Evolutionary conservation across 192 early-diverging fungal species (phyloP).

Genomic region (Backusella psychrophila): DNA sequence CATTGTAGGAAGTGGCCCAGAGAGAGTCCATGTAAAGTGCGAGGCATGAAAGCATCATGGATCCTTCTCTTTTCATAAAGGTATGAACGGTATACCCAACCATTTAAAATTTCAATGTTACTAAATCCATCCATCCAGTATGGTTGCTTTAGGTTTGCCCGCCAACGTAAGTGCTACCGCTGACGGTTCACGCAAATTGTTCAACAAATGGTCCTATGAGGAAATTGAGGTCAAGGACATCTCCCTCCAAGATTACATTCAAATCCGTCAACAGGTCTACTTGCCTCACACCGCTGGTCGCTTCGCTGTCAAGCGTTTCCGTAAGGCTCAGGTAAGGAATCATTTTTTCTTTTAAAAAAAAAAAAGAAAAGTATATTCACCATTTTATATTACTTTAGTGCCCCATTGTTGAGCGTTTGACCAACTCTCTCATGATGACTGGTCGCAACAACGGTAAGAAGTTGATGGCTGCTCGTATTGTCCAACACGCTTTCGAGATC

Average conservation of each 20-base stretch:
- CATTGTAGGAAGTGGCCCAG: not conserved
- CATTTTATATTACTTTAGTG: conserved; percentile 50
- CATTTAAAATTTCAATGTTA: not conserved
- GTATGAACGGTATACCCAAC: not conserved
- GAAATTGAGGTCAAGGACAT: conserved; percentile 91
- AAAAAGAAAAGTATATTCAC: not conserved
- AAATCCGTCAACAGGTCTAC: conserved; percentile 91
- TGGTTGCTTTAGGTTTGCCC: conserved; percentile 57
- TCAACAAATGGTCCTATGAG: conserved; percentile 90
- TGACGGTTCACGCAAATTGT: conserved; percentile 58
- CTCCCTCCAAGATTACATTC: conserved; percentile 88
- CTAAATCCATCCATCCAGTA: conserved; percentile 15
- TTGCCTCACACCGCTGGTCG: conserved; percentile 98
- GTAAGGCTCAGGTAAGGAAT: conserved; percentile 83
- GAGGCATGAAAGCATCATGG: not conserved
- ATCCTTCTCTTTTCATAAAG: conserved; percentile 9
- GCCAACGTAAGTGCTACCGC: conserved; percentile 52
- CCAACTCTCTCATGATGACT: conserved; percentile 99
- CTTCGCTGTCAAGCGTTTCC: conserved; percentile 95
- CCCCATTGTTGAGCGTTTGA: conserved; percentile 97
- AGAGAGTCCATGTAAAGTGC: not conserved
- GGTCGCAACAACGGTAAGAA: conserved; percentile 99
- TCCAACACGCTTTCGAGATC: conserved; percentile 99
- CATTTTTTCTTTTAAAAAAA: no score
- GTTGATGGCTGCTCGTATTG: conserved; percentile 97